phyloP scores from a whole-genome alignment of 768 basidiomycete species.

The Amanita inopinata region DNA sequence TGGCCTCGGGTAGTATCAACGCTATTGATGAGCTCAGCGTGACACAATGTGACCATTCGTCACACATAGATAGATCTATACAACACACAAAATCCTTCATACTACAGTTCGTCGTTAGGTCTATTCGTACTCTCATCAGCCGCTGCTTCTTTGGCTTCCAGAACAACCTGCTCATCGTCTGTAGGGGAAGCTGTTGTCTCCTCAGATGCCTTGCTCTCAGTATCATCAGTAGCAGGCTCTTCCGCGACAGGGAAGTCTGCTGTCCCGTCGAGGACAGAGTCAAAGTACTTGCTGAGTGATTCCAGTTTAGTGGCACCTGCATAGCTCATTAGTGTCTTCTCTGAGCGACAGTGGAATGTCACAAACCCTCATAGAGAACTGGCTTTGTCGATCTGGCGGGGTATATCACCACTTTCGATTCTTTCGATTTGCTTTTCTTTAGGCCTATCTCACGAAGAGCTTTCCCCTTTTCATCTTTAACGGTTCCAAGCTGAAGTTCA shows the following conservation, averaged over 20 bases:
- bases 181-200: background rate
- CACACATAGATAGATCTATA: background rate
- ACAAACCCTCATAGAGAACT: constrained; percentile 58
- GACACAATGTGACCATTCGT: background rate
- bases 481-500: constrained; percentile 50
- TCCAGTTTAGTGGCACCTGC: constrained; percentile 67
- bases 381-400: constrained; percentile 46
- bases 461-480: constrained; percentile 57
- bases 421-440: constrained; percentile 41
- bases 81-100: background rate
- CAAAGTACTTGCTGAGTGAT: constrained; percentile 64
- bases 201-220: background rate
- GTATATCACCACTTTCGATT: constrained; percentile 66
- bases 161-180: constrained; percentile 4
- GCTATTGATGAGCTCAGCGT: no score
- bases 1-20: no score
- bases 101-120: constrained; percentile 12
- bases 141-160: background rate
- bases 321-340: constrained; percentile 1
- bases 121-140: background rate
- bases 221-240: no score
- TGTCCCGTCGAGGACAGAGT: constrained; percentile 59
- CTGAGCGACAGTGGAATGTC: background rate
- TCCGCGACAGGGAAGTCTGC: no score
- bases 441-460: constrained; percentile 50